Evolutionary conservation across 176 grass and related monocot genomes (phyloP), one percentile per base, ranked within the genome.

Genomic region (Urochloa ruziziensis): DNA sequence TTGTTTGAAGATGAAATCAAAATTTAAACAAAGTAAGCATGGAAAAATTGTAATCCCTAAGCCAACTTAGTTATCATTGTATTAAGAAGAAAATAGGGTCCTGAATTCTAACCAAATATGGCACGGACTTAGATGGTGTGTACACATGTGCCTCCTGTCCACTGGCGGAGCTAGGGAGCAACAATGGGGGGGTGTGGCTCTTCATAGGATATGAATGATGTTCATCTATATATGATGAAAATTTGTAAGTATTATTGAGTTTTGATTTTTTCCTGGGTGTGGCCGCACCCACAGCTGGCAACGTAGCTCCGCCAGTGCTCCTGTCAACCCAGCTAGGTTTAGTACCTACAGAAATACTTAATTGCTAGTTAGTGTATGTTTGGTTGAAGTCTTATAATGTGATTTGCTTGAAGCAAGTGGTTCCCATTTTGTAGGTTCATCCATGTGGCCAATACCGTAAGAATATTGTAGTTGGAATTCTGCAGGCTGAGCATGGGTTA

Each of bases 371-470:
- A 21, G 23, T 80, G 32, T 78, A 86, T 86, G 42, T 63, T 65
- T 53, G 53, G 36, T 69, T 90, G n/a, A 42, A n/a, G n/a, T n/a
- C n/a, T n/a, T 48, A 67, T 47, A 42, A 29, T 62, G 53, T 44
- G 73, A 18, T 16, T 39, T 58, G 77, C 44, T 35, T 62, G 75
- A 77, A 14, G 3, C 12, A 47, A 29, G 0, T 82, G 11, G 19
- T 57, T 67, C 39, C 67, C 3, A 36, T 63, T 88, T 40, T 78
- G 64, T 81, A 98, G 96, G 96, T 98, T 65, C 96, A 98, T 95
- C 89, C 96, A 48, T 98, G 93, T 86, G 96, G 96, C 51, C 93
- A 98, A 58, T 98, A 98, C 67, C 92, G 93, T 27, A 98, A 98
- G 62, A 98, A 98, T 67, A 98, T 93, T 9, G 85, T 98, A 63